These are phyloP conservation scores for Ustilago xerochloae DNA, from an alignment of 1,284 basidiomycete genomes.

Conservation along the genomic window DNA sequence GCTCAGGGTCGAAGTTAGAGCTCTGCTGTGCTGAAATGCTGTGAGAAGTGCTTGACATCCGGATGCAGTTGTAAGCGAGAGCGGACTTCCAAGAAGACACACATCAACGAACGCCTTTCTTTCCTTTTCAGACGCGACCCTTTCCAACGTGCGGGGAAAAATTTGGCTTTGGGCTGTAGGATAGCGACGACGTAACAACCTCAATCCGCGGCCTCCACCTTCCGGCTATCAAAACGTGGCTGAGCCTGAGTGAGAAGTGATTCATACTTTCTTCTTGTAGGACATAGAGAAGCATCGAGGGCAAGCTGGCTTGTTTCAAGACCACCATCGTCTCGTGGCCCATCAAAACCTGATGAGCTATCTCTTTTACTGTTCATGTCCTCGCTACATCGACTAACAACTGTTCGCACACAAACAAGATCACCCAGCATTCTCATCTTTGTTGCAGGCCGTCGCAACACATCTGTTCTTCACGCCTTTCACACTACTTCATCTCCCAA, in stretches of 20 bases:
- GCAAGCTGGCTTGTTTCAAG: not conserved
- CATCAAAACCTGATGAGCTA: not conserved
- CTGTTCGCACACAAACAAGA: conserved; percentile 12
- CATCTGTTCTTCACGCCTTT: not conserved
- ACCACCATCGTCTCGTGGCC: not conserved
- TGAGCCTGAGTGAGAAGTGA: conserved; percentile 15
- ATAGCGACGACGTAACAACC: conserved; percentile 2
- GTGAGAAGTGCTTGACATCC: not conserved
- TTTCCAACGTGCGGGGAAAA: conserved; percentile 7
- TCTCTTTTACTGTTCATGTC: conserved; percentile 12
- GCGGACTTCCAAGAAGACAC: conserved; percentile 5
- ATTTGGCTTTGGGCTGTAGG: not conserved
- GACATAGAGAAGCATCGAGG: not conserved
- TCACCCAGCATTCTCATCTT: not conserved
- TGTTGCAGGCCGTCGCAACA: not conserved
- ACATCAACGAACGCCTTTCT: not conserved
- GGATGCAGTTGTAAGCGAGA: not conserved
- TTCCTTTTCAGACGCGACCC: conserved; percentile 1
- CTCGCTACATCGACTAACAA: conserved; percentile 15
- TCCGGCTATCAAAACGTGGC: not conserved
- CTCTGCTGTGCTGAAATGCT: conserved; percentile 3
- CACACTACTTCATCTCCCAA: conserved; percentile 9
- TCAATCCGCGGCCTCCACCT: not conserved
- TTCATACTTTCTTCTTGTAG: not conserved
- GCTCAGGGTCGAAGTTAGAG: not conserved